Evolutionary conservation across 202 grass and related monocot genomes (phyloP), one percentile per base, ranked within the genome.

Genomic region (Eragrostis tef): DNA sequence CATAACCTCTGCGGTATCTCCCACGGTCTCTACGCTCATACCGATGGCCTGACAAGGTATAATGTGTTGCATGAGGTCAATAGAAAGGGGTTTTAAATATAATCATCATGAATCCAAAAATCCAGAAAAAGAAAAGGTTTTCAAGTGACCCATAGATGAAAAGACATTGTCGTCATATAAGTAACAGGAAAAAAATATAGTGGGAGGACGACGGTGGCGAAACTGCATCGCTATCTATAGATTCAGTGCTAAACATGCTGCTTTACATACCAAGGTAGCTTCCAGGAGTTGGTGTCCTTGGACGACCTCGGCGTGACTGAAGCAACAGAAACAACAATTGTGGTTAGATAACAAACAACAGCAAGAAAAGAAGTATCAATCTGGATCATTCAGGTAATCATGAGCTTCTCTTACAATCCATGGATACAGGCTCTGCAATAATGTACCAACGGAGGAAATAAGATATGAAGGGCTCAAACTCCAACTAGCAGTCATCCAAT

Each of bases 231-330:
- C 16, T 21, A 87, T 68, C 36, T 45, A 54, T 15, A 24, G 1
- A 69, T 27, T 21, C 50, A 73, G 4, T 39, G 5, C 34, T 39
- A 39, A 63, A 54, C 76, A 45, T 19, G 6, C 62, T 75, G 45
- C 64, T 82, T 75, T 63, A 46, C 64, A 81, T 86, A 78, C 84
- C 89, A 73, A 89, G 89, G 60, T 91, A 87, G 59, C 82, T 94
- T 80, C 89, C 92, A 85, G 89, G 89, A 84, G 88, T 88, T 43
- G 89, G 89, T 56, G 88, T 91, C 70, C 86, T 86, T 44, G 91
- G 86, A 12, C 91, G 81, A 73, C 86, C 92, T 63, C 92, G 75
- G 49, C 89, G 89, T 7, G 92, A 94, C 86, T 91, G 89, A 85
- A 85, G 82, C 41, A 81, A 87, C 39, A 66, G 10, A 29, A 84